Base-by-base conservation (phyloP, 176 grass and related monocot species). In the Oryza longistaminata region DNA sequence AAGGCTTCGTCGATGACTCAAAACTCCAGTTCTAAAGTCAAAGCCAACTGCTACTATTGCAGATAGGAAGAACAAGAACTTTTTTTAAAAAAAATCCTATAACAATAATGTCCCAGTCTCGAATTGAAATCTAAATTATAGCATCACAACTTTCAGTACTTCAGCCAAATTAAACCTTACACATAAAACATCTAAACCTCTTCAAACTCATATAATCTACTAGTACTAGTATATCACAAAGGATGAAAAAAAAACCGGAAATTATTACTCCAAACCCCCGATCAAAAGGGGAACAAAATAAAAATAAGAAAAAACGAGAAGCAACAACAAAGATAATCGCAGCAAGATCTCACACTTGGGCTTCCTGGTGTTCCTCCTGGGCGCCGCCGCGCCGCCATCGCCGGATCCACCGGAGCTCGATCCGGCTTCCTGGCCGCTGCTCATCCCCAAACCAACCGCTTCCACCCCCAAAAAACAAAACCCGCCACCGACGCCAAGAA, bases 341-440 rank as follows among this genome's bases (percentile, higher is more conserved):
- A 58, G 37, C 6, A 72, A 93, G 73, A 88, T 87, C 88, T 90
- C 73, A 93, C 91, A 90, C 73, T 87, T 93, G 81, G 88, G 91
- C 76, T 81, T 90, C 85, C 78, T 74, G 49, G 91, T 87, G 82
- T 73, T 68, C 49, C 91, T 93, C 81, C 91, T 78, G 24, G 77
- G 73, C 46, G 81, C 53, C 45, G 81, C 52, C 17, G 53, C 61
- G 39, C 27, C 70, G 2, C 75, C 72, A 24, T 93, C 91, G 17
- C 91, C 88, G 85, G 88, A 93, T 85, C 91, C 85, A 34, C 81
- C 82, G 88, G 73, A 73, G 81, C 88, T 84, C 60, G 85, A 66
- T 60, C 71, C 73, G 46, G 80, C 87, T 40, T 70, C 62, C 15
- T 71, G 50, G 55, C n/a, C 75, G 70, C 83, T 79, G 70, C 83